Conservation (phyloP, 768 basidiomycete genomes). For the Hericium rajendrae region DNA sequence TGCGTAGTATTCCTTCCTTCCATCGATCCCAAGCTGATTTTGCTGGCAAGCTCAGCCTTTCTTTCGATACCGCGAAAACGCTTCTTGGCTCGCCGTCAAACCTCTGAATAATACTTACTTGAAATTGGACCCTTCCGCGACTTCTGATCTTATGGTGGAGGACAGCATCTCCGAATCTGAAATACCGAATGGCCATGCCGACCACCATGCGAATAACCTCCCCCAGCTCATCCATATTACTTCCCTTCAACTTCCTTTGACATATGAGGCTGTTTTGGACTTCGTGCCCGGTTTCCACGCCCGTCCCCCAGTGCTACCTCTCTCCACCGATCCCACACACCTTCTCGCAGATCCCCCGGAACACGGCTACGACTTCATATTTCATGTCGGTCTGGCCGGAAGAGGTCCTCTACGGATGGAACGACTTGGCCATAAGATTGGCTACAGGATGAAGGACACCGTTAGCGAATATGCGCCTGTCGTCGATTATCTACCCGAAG, state of each 20-base stretch:
- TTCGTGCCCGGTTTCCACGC: conserved; percentile 50
- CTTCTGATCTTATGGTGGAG: conserved; percentile 17
- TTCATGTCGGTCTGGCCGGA: conserved; percentile 66
- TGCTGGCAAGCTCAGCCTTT: conserved; percentile 17
- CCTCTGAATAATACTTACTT: conserved; percentile 51
- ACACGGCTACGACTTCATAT: conserved; percentile 58
- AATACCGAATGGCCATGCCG: conserved; percentile 7
- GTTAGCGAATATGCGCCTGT: conserved; percentile 44
- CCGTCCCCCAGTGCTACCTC: conserved; percentile 39
- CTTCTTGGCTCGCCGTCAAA: conserved; percentile 64
- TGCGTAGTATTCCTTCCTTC: conserved; percentile 22
- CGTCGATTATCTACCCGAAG: conserved; percentile 20
- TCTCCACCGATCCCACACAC: conserved; percentile 19
- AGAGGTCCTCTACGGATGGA: conserved; percentile 62
- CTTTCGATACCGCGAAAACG: conserved; percentile 31
- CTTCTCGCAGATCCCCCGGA: conserved; percentile 33
- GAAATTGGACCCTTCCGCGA: conserved; percentile 3
- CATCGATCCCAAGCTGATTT: conserved; percentile 3
- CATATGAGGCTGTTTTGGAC: conserved; percentile 47
- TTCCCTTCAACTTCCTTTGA: conserved; percentile 46
- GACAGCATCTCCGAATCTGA: conserved; percentile 8
- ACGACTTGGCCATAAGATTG: conserved; percentile 51
- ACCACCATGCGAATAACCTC: not conserved
- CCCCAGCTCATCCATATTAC: conserved; percentile 48
- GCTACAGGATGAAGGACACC: conserved; percentile 65